These are phyloP conservation scores for Zopfia rhizophila DNA, from an alignment of 2,329 filamentous ascomycete species.

Conservation along the genomic window DNA sequence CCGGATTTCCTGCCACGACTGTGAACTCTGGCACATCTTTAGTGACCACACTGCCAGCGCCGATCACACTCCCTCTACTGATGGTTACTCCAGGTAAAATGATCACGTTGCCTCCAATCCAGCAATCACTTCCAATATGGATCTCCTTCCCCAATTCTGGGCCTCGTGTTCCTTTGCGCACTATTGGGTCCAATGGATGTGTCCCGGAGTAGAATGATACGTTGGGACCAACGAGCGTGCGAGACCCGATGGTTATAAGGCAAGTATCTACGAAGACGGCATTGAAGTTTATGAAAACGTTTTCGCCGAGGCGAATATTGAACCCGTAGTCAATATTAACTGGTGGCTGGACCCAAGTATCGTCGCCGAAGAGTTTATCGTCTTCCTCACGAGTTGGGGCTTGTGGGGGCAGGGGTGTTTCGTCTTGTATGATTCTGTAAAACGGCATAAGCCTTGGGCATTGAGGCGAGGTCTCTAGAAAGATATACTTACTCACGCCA, in stretches of 20 bases:
- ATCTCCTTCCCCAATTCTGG: conserved; percentile 81
- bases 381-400: conserved; percentile 70
- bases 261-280: conserved; percentile 82
- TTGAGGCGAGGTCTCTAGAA: conserved; percentile 3
- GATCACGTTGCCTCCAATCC: conserved; percentile 61
- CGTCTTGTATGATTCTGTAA: conserved; percentile 70
- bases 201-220: conserved; percentile 78
- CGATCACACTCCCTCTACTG: conserved; percentile 77
- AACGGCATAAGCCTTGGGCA: conserved; percentile 19
- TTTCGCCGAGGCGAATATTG: conserved; percentile 75
- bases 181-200: conserved; percentile 78
- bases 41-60: conserved; percentile 85
- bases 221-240: conserved; percentile 82
- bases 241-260: conserved; percentile 76
- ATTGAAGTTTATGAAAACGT: conserved; percentile 81
- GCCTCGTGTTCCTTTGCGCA: conserved; percentile 78
- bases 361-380: conserved; percentile 69
- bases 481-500: conserved; percentile 73
- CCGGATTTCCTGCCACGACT: conserved; percentile 75
- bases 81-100: conserved; percentile 82
- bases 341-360: conserved; percentile 76
- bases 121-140: conserved; percentile 68
- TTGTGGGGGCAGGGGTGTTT: conserved; percentile 69
- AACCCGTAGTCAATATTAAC: conserved; percentile 81
- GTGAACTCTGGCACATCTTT: conserved; percentile 74